phyloP scores from a whole-genome alignment of 2,329 filamentous ascomycete species.

The Ceratocystis alfenasii region DNA sequence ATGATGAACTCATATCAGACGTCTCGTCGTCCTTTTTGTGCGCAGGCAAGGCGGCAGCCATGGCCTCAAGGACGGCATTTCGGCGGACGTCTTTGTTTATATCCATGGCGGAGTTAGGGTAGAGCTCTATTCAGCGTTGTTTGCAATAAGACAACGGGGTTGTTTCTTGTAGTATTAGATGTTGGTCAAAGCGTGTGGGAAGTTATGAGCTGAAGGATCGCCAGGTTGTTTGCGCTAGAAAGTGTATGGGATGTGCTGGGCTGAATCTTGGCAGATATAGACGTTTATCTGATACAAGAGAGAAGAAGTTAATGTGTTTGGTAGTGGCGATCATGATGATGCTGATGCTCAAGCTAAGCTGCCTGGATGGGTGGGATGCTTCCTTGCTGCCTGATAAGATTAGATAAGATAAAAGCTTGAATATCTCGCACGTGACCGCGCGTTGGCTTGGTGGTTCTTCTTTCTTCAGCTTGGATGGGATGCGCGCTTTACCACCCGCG shows the following conservation, averaged over 20 bases:
- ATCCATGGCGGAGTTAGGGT: not conserved
- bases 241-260: too few species aligned
- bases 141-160: too few species aligned
- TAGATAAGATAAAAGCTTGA: not conserved
- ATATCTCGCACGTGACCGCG: conserved; percentile 18
- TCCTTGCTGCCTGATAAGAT: not conserved
- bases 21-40: conserved; percentile 41
- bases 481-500: not conserved
- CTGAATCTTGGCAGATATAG: too few species aligned
- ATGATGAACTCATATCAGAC: conserved; percentile 56
- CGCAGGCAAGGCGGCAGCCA: conserved; percentile 49
- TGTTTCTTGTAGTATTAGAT: too few species aligned
- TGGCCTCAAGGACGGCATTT: conserved; percentile 40
- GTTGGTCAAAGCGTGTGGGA: too few species aligned
- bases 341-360: too few species aligned
- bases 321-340: too few species aligned
- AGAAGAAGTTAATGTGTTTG: too few species aligned
- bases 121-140: not conserved
- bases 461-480: not conserved
- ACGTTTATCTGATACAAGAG: too few species aligned
- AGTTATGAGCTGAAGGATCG: too few species aligned
- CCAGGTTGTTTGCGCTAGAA: too few species aligned
- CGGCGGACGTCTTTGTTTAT: conserved; percentile 32
- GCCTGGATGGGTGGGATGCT: too few species aligned
- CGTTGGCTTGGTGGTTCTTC: conserved; percentile 6